Percentiles rank a stretch among this genome's conserved stretches.
Conservation (phyloP, 2,329 filamentous ascomycete species). For the Ceratocystis colombiana region DNA sequence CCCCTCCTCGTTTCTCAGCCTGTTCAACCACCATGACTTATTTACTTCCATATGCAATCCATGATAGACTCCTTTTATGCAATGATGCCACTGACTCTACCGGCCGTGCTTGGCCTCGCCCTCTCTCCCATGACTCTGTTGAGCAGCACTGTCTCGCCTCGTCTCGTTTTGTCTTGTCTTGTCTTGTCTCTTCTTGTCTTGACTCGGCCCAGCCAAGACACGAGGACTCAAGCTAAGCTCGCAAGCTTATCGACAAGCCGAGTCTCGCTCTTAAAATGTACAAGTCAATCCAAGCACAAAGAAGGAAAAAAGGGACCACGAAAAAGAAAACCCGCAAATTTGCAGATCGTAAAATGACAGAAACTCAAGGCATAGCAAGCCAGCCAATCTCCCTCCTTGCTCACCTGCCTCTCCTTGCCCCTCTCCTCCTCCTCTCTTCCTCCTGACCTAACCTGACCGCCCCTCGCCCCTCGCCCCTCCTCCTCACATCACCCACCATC, state of each 20-base stretch:
- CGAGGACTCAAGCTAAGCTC: neutral
- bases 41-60: too few relatives aligned
- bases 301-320: neutral
- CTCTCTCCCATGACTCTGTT: neutral
- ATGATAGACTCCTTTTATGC: too few relatives aligned
- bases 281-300: neutral
- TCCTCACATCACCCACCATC: neutral
- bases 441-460: neutral
- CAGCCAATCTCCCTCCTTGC: neutral
- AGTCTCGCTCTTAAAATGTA: neutral
- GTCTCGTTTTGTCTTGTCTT: conserved; percentile 8
- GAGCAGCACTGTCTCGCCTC: neutral
- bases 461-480: neutral
- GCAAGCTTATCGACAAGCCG: neutral
- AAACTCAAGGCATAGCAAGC: neutral
- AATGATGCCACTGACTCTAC: neutral
- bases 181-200: conserved; percentile 1
- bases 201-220: conserved; percentile 1
- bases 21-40: too few relatives aligned
- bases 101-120: neutral
- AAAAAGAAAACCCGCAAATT: neutral
- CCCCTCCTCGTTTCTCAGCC: too few relatives aligned
- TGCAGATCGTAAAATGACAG: neutral
- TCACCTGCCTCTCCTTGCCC: neutral
- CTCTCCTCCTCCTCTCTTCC: neutral